phyloP scores from a whole-genome alignment of 768 basidiomycete species.

The Kwoniella shandongensis region DNA sequence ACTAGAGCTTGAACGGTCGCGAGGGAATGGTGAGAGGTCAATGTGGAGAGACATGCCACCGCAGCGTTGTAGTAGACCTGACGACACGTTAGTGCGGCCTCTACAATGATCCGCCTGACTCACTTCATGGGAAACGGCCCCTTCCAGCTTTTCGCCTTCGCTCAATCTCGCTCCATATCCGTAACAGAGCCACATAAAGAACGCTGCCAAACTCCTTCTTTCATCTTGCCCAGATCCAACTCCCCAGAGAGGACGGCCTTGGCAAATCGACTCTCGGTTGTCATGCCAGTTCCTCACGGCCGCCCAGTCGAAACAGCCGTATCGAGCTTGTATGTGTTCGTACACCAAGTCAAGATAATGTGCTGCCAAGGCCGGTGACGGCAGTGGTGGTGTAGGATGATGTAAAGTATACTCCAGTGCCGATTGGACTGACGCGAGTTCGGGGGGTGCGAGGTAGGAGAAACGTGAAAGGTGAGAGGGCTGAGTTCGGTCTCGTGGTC shows the following conservation, averaged over 20 bases:
- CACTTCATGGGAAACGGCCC: conserved; percentile 32
- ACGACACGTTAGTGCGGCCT: not conserved
- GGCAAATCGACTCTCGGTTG: conserved; percentile 32
- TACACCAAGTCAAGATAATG: conserved; percentile 32
- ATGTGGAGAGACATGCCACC: conserved; percentile 42
- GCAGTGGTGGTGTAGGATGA: conserved; percentile 35
- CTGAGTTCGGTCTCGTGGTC: conserved; percentile 22
- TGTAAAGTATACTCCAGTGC: conserved; percentile 33
- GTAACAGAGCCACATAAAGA: conserved; percentile 38
- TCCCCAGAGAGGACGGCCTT: conserved; percentile 33
- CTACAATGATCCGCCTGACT: too few relatives aligned
- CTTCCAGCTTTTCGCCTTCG: conserved; percentile 30
- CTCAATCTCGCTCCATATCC: conserved; percentile 37
- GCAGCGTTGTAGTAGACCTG: conserved; percentile 47
- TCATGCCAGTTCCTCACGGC: conserved; percentile 28
- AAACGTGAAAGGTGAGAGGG: conserved; percentile 31
- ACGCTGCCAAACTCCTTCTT: conserved; percentile 28
- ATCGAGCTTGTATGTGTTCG: conserved; percentile 29
- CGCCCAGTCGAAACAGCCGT: conserved; percentile 29
- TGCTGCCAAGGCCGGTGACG: conserved; percentile 23
- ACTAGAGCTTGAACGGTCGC: conserved; percentile 41
- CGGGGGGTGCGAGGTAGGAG: conserved; percentile 35
- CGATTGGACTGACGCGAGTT: conserved; percentile 30
- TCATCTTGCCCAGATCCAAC: conserved; percentile 31
- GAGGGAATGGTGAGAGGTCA: conserved; percentile 43